Base-by-base conservation (phyloP, 352 stramenopile genomes). In the Phytopythium cucurbitacearum region DNA sequence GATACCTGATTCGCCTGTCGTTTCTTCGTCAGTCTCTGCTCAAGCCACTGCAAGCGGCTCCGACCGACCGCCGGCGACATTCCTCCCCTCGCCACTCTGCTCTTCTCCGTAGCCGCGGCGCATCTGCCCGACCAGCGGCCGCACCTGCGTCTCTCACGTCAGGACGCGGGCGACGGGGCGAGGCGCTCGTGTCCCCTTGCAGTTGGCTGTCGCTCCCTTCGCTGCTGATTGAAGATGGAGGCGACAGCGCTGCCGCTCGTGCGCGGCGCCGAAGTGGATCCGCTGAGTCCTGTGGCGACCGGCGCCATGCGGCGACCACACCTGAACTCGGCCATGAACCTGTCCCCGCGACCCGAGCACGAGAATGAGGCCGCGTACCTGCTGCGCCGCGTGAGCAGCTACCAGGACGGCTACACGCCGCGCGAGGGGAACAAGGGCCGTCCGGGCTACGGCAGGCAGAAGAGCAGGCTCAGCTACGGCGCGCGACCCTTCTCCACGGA, bases 361-460 rank as follows among this genome's bases (percentile, higher is more conserved):
- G 58, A 64, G 13, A 53, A 67, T 46, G 48, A 71, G 56, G 11
- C 52, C 33, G 48, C 56, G 50, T 53, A 71, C 41, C 46, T 76
- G 49, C 74, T 85, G 62, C 78, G 75, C 5, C 78, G 78, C 48
- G 78, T 85, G 10, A 73, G 69, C 42, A 89, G 75, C 58, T 83
- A 77, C 33, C 71, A 85, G 48, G 71, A 83, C 45, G 61, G n/a
- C 42, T 68, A 35, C 37, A 60, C 1, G n/a, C 28, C 51, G 11
- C 56, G 55, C 7, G 41, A 40, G 3, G 57, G 52, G 37, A 64
- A 50, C 35, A 38, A 40, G 7, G 69, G 64, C 34, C 56, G 44
- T 21, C 32, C 46, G 0, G 47, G 44, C 1, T 12, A 61, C 34
- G 58, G 64, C 36, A 57, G 60, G 1, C 47, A 62, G 28, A 49